A percentile compares a stretch with the other conserved stretches of the same genome.
Evolutionary conservation across 768 basidiomycete genomes (phyloP).

Genomic region (Termitomyces sp.): DNA sequence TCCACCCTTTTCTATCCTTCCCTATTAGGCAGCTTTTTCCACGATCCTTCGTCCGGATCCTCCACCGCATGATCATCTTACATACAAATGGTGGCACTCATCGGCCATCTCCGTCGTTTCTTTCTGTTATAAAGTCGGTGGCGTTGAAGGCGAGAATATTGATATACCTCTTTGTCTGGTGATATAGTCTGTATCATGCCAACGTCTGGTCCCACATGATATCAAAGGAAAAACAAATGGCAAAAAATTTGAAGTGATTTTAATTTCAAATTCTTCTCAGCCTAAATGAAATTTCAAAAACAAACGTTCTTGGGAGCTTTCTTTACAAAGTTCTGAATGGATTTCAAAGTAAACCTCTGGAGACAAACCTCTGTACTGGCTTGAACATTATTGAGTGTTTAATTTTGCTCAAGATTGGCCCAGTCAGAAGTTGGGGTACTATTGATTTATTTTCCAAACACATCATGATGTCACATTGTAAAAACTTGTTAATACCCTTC

Average conservation of each 20-base stretch:
- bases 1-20: slow-evolving; percentile 28
- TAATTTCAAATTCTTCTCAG: neutral
- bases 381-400: too few relatives aligned
- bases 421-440: too few relatives aligned
- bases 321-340: too few relatives aligned
- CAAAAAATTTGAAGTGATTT: neutral
- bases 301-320: neutral
- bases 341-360: too few relatives aligned
- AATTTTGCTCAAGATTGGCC: too few relatives aligned
- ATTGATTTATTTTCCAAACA: too few relatives aligned
- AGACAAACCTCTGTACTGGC: too few relatives aligned
- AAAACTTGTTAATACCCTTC: too few relatives aligned
- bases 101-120: neutral
- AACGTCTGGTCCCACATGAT: neutral
- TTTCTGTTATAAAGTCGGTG: neutral
- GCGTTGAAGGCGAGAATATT: neutral
- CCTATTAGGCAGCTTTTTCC: slow-evolving; percentile 16
- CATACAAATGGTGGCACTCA: neutral
- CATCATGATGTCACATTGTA: too few relatives aligned
- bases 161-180: neutral
- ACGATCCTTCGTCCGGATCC: slow-evolving; percentile 9
- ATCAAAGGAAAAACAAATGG: neutral
- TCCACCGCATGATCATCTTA: slow-evolving; percentile 1
- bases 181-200: neutral
- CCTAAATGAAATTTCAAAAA: neutral